These are phyloP conservation scores for Leucocoprinus sp. DNA, from an alignment of 768 basidiomycete genomes.

Conservation along the genomic window DNA sequence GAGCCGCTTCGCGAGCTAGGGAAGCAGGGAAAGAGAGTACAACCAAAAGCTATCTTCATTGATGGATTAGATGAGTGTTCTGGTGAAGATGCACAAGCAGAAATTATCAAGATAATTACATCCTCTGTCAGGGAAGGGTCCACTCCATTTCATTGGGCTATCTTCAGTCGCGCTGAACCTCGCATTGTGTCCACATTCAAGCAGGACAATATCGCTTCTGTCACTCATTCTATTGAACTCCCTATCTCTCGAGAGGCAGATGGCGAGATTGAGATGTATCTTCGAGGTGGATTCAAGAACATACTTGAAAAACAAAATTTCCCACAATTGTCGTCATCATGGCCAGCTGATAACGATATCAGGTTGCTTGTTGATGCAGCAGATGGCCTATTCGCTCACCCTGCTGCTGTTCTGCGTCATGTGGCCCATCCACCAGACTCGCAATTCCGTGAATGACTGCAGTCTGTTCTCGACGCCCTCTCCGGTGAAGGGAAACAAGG, in stretches of 20 bases:
- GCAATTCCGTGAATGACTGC: background rate
- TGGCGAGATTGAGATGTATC: no score
- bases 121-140: background rate
- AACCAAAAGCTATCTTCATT: background rate
- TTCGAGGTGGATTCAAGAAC: no score
- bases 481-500: background rate
- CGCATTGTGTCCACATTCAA: background rate
- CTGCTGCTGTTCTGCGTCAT: no score
- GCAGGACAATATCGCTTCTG: background rate
- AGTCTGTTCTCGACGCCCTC: background rate
- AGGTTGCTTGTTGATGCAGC: no score
- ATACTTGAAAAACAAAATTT: no score
- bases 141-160: background rate
- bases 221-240: no score
- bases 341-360: no score
- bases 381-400: no score
- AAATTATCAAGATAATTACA: slow-evolving; percentile 4
- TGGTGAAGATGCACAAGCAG: background rate
- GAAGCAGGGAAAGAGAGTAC: background rate
- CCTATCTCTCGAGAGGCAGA: no score
- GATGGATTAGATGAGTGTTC: slow-evolving; percentile 1
- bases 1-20: background rate
- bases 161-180: no score
- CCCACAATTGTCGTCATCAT: no score
- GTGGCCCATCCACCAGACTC: no score